These are phyloP conservation scores for Podaxis sp. DNA, from an alignment of 768 basidiomycete species.

Conservation along the genomic window DNA sequence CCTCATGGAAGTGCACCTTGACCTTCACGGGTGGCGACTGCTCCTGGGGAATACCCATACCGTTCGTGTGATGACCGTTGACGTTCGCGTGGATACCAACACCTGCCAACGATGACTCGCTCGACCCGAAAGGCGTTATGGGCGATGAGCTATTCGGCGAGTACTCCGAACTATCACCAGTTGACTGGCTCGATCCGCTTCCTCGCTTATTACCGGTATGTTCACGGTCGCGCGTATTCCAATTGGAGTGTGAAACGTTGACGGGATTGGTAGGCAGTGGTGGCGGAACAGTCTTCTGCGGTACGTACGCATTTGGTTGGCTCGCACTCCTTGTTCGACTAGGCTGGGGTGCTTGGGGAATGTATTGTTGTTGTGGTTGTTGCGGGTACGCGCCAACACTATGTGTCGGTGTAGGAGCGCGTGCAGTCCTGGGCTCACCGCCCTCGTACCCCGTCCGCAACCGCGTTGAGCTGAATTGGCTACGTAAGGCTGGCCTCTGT, in stretches of 20 bases:
- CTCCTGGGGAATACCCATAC: conserved; percentile 1
- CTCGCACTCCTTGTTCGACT: conserved; percentile 76
- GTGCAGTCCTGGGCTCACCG: conserved; percentile 14
- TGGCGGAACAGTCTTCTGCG: conserved; percentile 52
- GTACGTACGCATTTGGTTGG: conserved; percentile 71
- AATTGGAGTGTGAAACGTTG: conserved; percentile 35
- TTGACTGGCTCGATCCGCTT: conserved; percentile 83
- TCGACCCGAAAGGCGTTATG: conserved; percentile 88
- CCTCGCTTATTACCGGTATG: conserved; percentile 59
- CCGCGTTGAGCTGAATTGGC: conserved; percentile 69
- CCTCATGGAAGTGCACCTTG: conserved; percentile 93
- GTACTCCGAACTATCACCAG: conserved; percentile 78
- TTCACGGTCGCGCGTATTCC: conserved; percentile 35
- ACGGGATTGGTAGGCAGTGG: conserved; percentile 48
- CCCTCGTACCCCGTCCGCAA: conserved; percentile 53
- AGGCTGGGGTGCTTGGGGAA: conserved; percentile 33
- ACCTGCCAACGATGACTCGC: conserved; percentile 73
- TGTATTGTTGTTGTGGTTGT: conserved; percentile 9
- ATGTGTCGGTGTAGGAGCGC: conserved; percentile 18
- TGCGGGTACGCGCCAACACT: conserved; percentile 11
- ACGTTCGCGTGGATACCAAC: conserved; percentile 28
- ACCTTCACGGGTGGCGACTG: conserved; percentile 66
- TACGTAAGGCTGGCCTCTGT: conserved; percentile 51
- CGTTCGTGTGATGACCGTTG: conserved; percentile 21
- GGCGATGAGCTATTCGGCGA: conserved; percentile 87